phyloP scores from a whole-genome alignment of 1,284 basidiomycete genomes.

The Pseudozyma tsukubaensis region DNA sequence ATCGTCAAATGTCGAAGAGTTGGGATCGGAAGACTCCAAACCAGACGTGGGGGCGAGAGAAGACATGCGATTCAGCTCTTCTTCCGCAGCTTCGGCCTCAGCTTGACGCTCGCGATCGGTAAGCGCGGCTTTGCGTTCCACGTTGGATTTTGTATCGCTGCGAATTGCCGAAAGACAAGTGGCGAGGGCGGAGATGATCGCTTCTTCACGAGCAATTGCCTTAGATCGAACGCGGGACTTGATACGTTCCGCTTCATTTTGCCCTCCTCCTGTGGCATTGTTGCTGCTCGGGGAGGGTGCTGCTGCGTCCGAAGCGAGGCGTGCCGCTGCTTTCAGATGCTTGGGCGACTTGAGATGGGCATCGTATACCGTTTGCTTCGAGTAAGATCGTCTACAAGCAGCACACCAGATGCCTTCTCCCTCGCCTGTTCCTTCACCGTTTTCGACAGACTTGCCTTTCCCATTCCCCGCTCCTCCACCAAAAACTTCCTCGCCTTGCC shows the following conservation, averaged over 20 bases:
- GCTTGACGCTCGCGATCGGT: slow-evolving; percentile 96
- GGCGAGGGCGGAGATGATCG: slow-evolving; percentile 45
- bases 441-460: slow-evolving; percentile 37
- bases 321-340: slow-evolving; percentile 87
- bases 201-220: slow-evolving; percentile 58
- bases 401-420: slow-evolving; percentile 89
- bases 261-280: neutral
- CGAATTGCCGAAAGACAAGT: slow-evolving; percentile 43
- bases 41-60: slow-evolving; percentile 31
- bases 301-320: slow-evolving; percentile 70
- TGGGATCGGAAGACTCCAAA: slow-evolving; percentile 20
- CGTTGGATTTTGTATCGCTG: slow-evolving; percentile 83
- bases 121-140: slow-evolving; percentile 93
- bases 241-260: slow-evolving; percentile 27
- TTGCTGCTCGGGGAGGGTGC: neutral
- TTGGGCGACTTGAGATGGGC: slow-evolving; percentile 94
- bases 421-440: slow-evolving; percentile 1
- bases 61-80: slow-evolving; percentile 51
- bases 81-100: slow-evolving; percentile 77
- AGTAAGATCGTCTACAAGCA: slow-evolving; percentile 91
- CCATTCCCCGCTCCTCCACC: slow-evolving; percentile 62
- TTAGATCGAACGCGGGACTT: slow-evolving; percentile 47
- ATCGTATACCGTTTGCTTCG: slow-evolving; percentile 97
- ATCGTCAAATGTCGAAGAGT: too few relatives aligned
- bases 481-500: slow-evolving; percentile 68